Percentiles rank a stretch among this genome's conserved stretches.
These are phyloP conservation scores for Gymnopilus junonius DNA, from an alignment of 768 basidiomycete genomes.

Conservation along the genomic window DNA sequence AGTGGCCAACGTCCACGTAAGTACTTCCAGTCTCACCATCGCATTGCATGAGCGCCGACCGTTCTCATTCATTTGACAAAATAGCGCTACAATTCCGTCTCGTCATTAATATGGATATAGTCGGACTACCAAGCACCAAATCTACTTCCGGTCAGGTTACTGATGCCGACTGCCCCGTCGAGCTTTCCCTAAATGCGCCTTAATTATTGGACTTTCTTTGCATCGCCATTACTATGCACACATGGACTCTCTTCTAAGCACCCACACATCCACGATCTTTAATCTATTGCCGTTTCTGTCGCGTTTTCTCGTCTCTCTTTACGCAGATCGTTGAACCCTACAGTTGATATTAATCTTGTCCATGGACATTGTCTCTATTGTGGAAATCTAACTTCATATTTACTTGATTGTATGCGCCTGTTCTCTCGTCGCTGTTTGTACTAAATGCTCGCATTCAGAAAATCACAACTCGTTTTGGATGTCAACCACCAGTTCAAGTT, in stretches of 20 bases:
- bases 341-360: constrained; percentile 10
- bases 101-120: constrained; percentile 67
- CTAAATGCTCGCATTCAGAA: constrained; percentile 1
- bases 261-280: constrained; percentile 12
- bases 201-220: constrained; percentile 28
- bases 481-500: constrained; percentile 13
- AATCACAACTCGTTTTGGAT: not conserved
- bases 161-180: constrained; percentile 71
- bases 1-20: constrained; percentile 63
- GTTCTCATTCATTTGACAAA: constrained; percentile 23
- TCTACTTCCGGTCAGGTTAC: constrained; percentile 59
- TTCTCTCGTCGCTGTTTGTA: not conserved
- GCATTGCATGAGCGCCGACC: constrained; percentile 3
- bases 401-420: constrained; percentile 8
- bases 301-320: not conserved
- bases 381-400: constrained; percentile 5
- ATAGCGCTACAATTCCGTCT: constrained; percentile 68
- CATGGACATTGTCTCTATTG: constrained; percentile 2
- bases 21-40: constrained; percentile 28
- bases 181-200: constrained; percentile 56
- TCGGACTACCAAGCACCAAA: constrained; percentile 62
- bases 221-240: constrained; percentile 14
- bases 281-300: constrained; percentile 4
- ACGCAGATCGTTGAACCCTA: constrained; percentile 5
- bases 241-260: constrained; percentile 10